Base-by-base conservation (phyloP, 2,329 filamentous ascomycete species). In the Hysterium pulicare region DNA sequence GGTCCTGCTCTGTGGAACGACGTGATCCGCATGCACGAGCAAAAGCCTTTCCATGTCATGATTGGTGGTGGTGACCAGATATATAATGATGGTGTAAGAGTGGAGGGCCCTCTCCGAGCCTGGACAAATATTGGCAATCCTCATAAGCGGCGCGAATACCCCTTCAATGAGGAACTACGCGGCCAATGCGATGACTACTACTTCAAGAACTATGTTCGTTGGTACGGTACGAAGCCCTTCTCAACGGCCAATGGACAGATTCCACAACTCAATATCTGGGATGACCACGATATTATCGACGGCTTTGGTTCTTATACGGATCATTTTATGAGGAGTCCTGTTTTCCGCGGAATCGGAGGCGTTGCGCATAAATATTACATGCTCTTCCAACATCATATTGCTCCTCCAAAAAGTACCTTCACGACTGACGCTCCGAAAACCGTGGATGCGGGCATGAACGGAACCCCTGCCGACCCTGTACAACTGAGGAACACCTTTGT, bases 1-100 rank as follows among this genome's bases (percentile, higher is more conserved):
- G 81, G 81, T 2, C 77, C 77, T 2, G 77, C 74, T 19, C 66
- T 84, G 22, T 84, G 81, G 81, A 79, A 83, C 49, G 81, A 84
- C 48, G 81, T 83, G 23, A 58, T 83, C 42, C 76, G 81, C 34
- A 68, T 79, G 44, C 81, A 84, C 53, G 72, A 72, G 52, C 60
- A 76, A 59, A 73, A 72, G 49, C 79, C 81, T 6, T 82, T 84
- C 62, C 79, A 82, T 57, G 77, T 82, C 51, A 87, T 84, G 83
- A 79, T 96, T 48, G 91, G 91, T 40, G 91, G 91, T 44, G 91
- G 91, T 45, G 91, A 97, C 61, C 91, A 96, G 68, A 82, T 84
- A 52, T 84, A 84, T 67, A 83, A 84, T 51, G 81, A 84, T 42
- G 87, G 87, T 19, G 88, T 97, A 51, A 80, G 91, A 49, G 88